Conservation (phyloP, 169 alveolate species). For the Plasmodium cynomolgi region DNA sequence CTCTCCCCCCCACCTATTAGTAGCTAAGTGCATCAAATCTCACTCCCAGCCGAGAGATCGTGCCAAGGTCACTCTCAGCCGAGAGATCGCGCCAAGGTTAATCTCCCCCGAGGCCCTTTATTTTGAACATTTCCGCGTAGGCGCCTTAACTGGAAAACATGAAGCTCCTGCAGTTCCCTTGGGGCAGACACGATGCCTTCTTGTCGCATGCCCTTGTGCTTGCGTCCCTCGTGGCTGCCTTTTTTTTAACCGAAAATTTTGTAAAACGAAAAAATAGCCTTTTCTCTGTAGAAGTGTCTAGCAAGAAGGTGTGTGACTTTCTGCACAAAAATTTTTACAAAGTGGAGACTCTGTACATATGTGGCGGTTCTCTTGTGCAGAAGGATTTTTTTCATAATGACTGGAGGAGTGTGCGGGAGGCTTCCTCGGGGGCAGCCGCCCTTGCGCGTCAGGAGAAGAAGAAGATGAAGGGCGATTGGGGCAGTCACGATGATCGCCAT, state of each 20-base stretch:
- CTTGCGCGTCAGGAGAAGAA: neutral
- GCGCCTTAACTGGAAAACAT: neutral
- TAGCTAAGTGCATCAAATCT: neutral
- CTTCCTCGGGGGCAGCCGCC: neutral
- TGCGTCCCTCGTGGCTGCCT: neutral
- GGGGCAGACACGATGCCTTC: neutral
- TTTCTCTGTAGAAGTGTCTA: neutral
- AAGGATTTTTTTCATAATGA: constrained; percentile 12
- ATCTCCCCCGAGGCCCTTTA: neutral
- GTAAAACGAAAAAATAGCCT: neutral
- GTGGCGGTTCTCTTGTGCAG: neutral
- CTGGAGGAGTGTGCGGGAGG: constrained; percentile 6
- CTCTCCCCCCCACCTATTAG: neutral
- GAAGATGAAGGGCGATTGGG: neutral
- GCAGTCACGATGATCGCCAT: neutral
- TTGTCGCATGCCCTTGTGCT: neutral
- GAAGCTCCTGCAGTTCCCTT: constrained; percentile 7
- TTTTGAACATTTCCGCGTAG: neutral
- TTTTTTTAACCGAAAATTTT: constrained; percentile 7
- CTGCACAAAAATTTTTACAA: constrained; percentile 3
- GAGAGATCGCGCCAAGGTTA: neutral
- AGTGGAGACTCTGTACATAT: neutral
- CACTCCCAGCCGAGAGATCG: neutral
- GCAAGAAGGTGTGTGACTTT: constrained; percentile 13
- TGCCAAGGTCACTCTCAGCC: neutral